Conservation (phyloP, 257 asterid genomes). For the Linderniella brevidens region DNA sequence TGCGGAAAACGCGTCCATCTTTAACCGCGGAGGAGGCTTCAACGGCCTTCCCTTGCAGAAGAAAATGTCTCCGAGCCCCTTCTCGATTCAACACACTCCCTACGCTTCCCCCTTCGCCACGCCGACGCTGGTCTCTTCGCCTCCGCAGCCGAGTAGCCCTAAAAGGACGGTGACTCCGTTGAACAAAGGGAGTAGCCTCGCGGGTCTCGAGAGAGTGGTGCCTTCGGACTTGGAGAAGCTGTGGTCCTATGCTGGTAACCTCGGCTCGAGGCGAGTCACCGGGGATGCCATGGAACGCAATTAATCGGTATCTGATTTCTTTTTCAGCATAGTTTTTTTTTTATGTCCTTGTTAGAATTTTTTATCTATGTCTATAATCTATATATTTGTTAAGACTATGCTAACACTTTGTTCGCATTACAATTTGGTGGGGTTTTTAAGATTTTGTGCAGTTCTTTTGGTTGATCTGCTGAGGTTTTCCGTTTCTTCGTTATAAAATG, state of each 20-base stretch:
- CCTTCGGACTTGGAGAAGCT: constrained; percentile 58
- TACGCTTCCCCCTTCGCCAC: constrained; percentile 88
- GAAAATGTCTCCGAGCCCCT: constrained; percentile 90
- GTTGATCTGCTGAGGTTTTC: no score
- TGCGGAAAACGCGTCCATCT: constrained; percentile 50
- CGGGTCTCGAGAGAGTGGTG: constrained; percentile 30
- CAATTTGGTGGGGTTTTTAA: no score
- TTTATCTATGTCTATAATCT: no score
- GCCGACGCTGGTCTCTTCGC: constrained; percentile 56
- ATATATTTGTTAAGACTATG: no score
- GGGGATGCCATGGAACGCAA: constrained; percentile 74
- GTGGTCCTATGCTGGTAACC: constrained; percentile 73
- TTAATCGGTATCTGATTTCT: constrained; percentile 13
- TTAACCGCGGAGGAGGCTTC: constrained; percentile 65
- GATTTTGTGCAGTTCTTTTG: no score
- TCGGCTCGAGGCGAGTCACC: constrained; percentile 45
- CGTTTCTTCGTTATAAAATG: no score
- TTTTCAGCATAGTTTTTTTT: no score
- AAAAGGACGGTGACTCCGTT: constrained; percentile 43
- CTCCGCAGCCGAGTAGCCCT: constrained; percentile 56
- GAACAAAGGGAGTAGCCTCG: constrained; percentile 21
- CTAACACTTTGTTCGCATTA: no score
- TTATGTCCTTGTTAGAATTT: no score
- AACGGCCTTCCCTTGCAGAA: constrained; percentile 85
- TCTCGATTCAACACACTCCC: constrained; percentile 84